Base-by-base conservation (phyloP, 2,329 filamentous ascomycete species). In the Dactylellina sp. region DNA sequence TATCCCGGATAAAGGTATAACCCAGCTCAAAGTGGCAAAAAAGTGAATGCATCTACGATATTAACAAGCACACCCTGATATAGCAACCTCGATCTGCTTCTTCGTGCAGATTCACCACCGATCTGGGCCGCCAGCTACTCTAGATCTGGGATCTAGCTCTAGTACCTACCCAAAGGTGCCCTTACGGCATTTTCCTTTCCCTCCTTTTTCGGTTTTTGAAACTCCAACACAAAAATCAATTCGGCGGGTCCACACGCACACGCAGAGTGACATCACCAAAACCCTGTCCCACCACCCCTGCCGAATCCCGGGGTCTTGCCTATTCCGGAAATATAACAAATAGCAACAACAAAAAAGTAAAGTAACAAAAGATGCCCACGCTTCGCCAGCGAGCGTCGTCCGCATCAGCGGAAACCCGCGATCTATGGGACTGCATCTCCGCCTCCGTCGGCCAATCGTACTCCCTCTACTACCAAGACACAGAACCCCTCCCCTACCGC, bases 341-440 rank as follows among this genome's bases (percentile, higher is more conserved):
- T 1, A 46, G n/a, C 16, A 44, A 6, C 44, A 50, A 50, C 44
- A 52, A 52, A 66, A 37, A 14, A 44, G 25, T 32, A 32, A 32
- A 9, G 9, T 32, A 5, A 32, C 9, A 24, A 3, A 71, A 24
- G 44, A 78, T 78, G 77, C 77, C 77, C 22, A 77, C 68, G 22
- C 50, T 75, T 12, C 70, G 77, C 28, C 77, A 78, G 37, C 53
- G 57, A 22, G 76, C 77, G 7, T 65, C 57, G 14, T 68, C 72
- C 11, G 77, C 76, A 18, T 76, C 76, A 9, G 56, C 62, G 0
- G 77, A 76, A 56, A 78, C 77, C 3, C 56, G 65, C 12, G 52
- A 63, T 1, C 59, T 77, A 6, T 74, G 78, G 11, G 53, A 76
- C 12, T 59, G 50, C 18, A 74, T 78, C 16, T 64, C 76, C 75